Conservation (phyloP, 257 asterid genomes). For the Ballota nigra region DNA sequence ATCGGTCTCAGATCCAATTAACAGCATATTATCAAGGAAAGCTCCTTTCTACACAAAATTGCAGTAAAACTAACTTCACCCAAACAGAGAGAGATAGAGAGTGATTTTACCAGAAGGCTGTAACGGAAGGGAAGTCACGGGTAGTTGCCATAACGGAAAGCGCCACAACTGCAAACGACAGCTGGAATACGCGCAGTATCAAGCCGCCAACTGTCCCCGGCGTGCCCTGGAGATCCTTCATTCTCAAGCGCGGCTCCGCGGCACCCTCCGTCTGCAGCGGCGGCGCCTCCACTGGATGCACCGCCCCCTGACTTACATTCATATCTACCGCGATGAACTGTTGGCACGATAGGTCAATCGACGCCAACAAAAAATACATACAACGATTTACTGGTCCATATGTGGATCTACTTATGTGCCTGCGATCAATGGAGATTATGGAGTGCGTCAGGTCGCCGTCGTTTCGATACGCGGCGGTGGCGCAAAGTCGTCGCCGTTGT, state of each 20-base stretch:
- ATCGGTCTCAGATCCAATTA: neutral
- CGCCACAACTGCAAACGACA: constrained; percentile 59
- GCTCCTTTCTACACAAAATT: neutral
- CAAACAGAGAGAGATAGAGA: constrained; percentile 2
- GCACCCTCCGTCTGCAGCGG: constrained; percentile 71
- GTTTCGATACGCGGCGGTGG: constrained; percentile 7
- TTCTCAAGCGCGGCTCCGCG: constrained; percentile 61
- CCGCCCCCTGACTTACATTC: constrained; percentile 73
- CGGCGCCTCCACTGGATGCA: constrained; percentile 82
- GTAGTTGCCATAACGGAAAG: constrained; percentile 75
- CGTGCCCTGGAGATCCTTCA: constrained; percentile 82
- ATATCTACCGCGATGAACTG: constrained; percentile 24
- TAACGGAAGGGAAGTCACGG: constrained; percentile 73
- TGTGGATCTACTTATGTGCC: neutral
- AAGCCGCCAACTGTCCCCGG: constrained; percentile 83
- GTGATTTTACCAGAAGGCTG: constrained; percentile 68
- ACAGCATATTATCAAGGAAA: neutral
- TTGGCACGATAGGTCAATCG: constrained; percentile 1
- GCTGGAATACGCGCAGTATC: constrained; percentile 56
- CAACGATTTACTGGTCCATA: neutral
- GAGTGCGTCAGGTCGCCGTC: neutral
- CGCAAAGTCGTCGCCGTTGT: neutral
- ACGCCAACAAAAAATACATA: neutral
- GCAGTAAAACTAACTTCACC: neutral
- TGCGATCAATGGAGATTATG: neutral